These are phyloP conservation scores for Pulveroboletus sp. DNA, from an alignment of 768 basidiomycete genomes.

Conservation along the genomic window DNA sequence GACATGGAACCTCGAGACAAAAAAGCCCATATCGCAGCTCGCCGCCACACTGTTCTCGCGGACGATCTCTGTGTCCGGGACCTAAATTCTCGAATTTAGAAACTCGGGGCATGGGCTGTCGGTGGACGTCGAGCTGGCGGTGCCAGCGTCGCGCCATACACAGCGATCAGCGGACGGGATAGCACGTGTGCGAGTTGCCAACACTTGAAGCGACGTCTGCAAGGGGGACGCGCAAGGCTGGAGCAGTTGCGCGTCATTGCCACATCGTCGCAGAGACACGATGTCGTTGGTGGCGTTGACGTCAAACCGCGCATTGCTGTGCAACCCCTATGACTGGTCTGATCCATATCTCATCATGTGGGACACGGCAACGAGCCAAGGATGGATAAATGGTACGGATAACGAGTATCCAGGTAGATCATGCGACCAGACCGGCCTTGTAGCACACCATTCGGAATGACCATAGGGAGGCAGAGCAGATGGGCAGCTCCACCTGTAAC, in stretches of 20 bases:
- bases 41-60: constrained; percentile 56
- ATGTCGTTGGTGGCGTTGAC: constrained; percentile 49
- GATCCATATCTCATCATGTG: too few relatives aligned
- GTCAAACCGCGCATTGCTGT: too few relatives aligned
- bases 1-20: constrained; percentile 66
- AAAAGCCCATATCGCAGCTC: constrained; percentile 41
- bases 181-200: constrained; percentile 53
- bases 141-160: constrained; percentile 30
- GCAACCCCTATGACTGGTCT: too few relatives aligned
- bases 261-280: constrained; percentile 42
- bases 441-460: too few relatives aligned
- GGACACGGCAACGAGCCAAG: too few relatives aligned
- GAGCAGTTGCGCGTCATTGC: constrained; percentile 52
- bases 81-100: constrained; percentile 50
- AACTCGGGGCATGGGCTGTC: constrained; percentile 48
- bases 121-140: constrained; percentile 48
- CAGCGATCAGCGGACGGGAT: constrained; percentile 32
- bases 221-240: constrained; percentile 41
- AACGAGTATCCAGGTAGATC: too few relatives aligned
- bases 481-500: too few relatives aligned
- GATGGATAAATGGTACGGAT: too few relatives aligned
- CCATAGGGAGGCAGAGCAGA: too few relatives aligned
- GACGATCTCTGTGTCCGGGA: constrained; percentile 44
- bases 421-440: too few relatives aligned
- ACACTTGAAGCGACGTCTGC: constrained; percentile 62